A percentile compares a stretch with the other conserved stretches of the same genome.
Evolutionary conservation across 495 filamentous ascomycete genomes (phyloP).

Genomic region (Hamigera avellanea): DNA sequence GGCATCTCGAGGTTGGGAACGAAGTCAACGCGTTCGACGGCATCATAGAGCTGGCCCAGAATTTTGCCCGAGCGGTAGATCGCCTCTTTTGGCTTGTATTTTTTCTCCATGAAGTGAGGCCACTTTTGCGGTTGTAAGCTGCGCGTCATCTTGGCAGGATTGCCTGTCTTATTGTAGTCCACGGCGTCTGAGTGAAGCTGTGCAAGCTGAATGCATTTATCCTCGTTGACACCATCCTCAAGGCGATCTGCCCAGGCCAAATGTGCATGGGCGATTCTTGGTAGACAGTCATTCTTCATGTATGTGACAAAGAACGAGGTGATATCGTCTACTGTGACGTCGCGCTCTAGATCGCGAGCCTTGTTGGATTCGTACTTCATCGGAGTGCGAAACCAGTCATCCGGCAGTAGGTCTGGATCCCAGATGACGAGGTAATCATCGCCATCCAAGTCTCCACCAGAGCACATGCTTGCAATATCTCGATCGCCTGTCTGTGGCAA

Average conservation of each 20-base stretch:
- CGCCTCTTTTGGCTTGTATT: constrained; percentile 29
- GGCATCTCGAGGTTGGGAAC: constrained; percentile 51
- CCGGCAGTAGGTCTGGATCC: constrained; percentile 66
- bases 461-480: constrained; percentile 85
- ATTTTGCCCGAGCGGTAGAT: constrained; percentile 59
- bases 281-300: constrained; percentile 84
- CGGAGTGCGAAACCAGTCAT: constrained; percentile 54
- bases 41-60: constrained; percentile 76
- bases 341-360: constrained; percentile 37
- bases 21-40: constrained; percentile 56
- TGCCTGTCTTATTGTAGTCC: constrained; percentile 87
- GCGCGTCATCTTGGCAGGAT: constrained; percentile 54
- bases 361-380: constrained; percentile 57
- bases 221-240: constrained; percentile 49
- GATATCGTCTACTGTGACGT: constrained; percentile 58
- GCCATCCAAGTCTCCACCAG: constrained; percentile 90
- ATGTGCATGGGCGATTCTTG: constrained; percentile 72
- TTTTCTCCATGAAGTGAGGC: constrained; percentile 91
- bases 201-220: constrained; percentile 67
- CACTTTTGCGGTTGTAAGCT: constrained; percentile 47
- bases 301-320: constrained; percentile 80
- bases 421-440: constrained; percentile 94
- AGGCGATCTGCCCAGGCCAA: constrained; percentile 62
- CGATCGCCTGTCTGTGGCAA: constrained; percentile 76
- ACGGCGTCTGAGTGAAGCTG: constrained; percentile 81